phyloP scores from a whole-genome alignment of 1,284 basidiomycete species.

The Somion occarium region DNA sequence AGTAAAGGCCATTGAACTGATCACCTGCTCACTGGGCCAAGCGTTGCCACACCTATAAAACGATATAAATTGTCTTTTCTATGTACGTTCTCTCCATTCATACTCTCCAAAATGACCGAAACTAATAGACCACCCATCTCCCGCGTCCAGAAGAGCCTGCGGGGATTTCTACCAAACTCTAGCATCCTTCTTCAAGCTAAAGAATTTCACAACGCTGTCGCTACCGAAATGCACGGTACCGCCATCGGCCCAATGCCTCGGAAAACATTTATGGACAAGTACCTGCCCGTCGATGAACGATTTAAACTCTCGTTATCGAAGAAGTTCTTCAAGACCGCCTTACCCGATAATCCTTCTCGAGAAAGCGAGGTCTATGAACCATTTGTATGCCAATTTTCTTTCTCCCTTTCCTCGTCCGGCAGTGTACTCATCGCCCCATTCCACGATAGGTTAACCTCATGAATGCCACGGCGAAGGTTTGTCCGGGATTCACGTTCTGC shows the following conservation, averaged over 20 bases:
- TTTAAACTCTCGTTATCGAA: background rate
- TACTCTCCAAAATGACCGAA: no score
- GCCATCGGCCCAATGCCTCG: background rate
- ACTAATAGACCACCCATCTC: no score
- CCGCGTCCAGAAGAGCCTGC: background rate
- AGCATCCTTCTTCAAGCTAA: background rate
- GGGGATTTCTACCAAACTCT: background rate
- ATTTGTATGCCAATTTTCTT: background rate
- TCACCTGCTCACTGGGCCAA: no score
- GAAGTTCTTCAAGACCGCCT: background rate
- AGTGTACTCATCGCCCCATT: background rate
- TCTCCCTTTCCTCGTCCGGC: background rate
- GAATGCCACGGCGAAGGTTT: background rate
- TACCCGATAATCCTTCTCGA: no score
- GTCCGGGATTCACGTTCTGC: conserved; percentile 13
- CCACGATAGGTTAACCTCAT: background rate
- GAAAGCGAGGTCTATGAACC: background rate
- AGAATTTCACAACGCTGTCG: background rate
- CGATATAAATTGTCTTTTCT: no score
- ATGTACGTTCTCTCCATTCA: no score
- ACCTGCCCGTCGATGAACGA: background rate
- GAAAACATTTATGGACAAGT: background rate
- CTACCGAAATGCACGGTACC: background rate
- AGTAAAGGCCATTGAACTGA: no score
- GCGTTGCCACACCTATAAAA: no score